These are phyloP conservation scores for Orobanche coerulescens DNA, from an alignment of 257 asterid genomes.

Conservation along the genomic window DNA sequence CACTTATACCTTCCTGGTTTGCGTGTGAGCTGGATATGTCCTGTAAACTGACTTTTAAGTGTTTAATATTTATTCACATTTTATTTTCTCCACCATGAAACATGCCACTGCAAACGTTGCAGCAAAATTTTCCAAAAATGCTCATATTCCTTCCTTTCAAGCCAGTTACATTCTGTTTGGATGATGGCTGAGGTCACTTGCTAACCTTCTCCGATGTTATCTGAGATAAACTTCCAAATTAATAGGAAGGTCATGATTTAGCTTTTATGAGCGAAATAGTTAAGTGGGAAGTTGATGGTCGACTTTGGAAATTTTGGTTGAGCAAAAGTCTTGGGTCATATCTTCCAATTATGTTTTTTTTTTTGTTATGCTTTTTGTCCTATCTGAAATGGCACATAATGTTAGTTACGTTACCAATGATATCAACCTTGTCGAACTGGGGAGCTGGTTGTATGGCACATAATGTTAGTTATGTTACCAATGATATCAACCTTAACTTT, in stretches of 20 bases:
- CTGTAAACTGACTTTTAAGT: neutral
- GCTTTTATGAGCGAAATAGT: constrained; percentile 8
- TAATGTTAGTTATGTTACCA: neutral
- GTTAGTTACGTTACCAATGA: too few relatives aligned
- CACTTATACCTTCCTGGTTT: constrained; percentile 7
- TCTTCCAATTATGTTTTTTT: too few relatives aligned
- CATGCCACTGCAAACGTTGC: neutral
- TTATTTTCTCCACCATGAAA: neutral
- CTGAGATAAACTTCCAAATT: too few relatives aligned
- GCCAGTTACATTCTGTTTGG: constrained; percentile 6
- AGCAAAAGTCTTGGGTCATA: too few relatives aligned
- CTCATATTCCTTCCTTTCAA: neutral
- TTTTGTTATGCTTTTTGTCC: too few relatives aligned
- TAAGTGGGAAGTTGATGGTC: constrained; percentile 16
- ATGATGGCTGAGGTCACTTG: constrained; percentile 9
- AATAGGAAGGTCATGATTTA: neutral
- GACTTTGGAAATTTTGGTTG: constrained; percentile 4
- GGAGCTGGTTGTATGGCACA: too few relatives aligned
- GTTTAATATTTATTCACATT: neutral
- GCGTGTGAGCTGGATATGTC: constrained; percentile 14
- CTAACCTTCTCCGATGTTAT: constrained; percentile 2
- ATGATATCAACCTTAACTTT: neutral
- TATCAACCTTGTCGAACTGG: too few relatives aligned
- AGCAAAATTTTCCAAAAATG: neutral
- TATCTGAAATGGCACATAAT: too few relatives aligned